Conservation (phyloP, 2,329 filamentous ascomycete species). For the Penicillium sp. region DNA sequence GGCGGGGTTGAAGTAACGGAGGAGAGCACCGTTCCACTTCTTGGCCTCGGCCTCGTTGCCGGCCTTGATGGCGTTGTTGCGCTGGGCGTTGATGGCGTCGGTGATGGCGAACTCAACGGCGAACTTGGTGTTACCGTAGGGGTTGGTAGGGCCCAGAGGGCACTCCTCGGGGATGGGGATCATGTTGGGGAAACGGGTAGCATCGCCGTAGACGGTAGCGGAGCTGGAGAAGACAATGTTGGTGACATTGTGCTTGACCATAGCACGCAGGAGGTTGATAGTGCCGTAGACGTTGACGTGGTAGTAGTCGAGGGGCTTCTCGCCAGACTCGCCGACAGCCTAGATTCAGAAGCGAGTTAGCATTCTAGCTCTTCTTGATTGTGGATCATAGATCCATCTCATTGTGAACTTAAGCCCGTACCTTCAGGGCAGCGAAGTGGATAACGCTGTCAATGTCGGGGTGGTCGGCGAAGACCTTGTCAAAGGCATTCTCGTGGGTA, state of each 20-base stretch:
- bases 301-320: conserved; percentile 97
- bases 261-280: conserved; percentile 79
- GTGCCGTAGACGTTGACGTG: conserved; percentile 93
- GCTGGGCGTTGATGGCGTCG: conserved; percentile 84
- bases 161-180: conserved; percentile 97
- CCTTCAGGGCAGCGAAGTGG: conserved; percentile 97
- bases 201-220: conserved; percentile 97
- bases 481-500: conserved; percentile 78
- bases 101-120: conserved; percentile 89
- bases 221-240: conserved; percentile 99
- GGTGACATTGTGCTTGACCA: conserved; percentile 85
- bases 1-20: conserved; percentile 97
- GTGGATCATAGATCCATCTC: background rate
- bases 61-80: conserved; percentile 76
- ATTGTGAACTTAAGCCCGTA: conserved; percentile 32
- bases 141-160: conserved; percentile 94
- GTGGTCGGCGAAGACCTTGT: conserved; percentile 84
- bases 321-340: conserved; percentile 93
- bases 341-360: conserved; percentile 35
- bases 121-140: conserved; percentile 95
- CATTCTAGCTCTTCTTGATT: background rate
- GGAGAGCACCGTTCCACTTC: conserved; percentile 88
- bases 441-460: conserved; percentile 97
- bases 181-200: conserved; percentile 94
- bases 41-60: conserved; percentile 68